Evolutionary conservation across 805 yeast species (phyloP), one percentile per base, ranked within the genome.

Genomic region (Candida sakaeoensis): DNA sequence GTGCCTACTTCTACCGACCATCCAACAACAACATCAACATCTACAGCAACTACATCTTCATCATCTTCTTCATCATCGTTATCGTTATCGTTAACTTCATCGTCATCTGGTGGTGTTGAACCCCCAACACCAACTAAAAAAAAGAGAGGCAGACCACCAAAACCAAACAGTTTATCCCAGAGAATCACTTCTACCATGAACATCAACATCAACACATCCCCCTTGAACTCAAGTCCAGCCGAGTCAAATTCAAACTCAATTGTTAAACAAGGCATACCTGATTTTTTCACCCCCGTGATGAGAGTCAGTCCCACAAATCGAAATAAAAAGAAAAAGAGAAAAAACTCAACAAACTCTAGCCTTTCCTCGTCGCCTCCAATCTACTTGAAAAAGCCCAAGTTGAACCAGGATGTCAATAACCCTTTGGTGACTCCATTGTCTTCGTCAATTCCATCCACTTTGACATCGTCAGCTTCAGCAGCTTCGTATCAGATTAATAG

Each of bases 131-230:
- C 37, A 8, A 34, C 68, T 3, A 68, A 65, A 46, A 52, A 62
- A 37, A 69, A 63, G 47, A 51, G 74, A 47, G 74, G 74, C n/a
- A 57, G 74, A 48, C 74, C 74, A 7, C 73, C 74, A 26, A 69
- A 69, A 52, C 60, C 68, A 2, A 50, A 58, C n/a, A 58, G 65
- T 15, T 53, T 64, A 19, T 50, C 60, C 28, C 63, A 58, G 44
- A 61, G 61, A 43, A 65, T 63, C 42, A 64, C 70, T 33, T 58
- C 66, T 35, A 63, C 72, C 8, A 52, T 67, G 47, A 68, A 69
- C 48, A 66, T 68, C 50, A 60, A 57, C 40, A 60, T 68, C 43
- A 63, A 65, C 35, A 62, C 72, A 2, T 57, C 63, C 9, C 69
- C 72, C 5, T 49, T 58, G 38, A 49, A 54, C 22, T 50, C 53